Percentiles rank a stretch among this genome's conserved stretches.
phyloP scores from a whole-genome alignment of 352 stramenopile species.

The Thraustotheca clavata region DNA sequence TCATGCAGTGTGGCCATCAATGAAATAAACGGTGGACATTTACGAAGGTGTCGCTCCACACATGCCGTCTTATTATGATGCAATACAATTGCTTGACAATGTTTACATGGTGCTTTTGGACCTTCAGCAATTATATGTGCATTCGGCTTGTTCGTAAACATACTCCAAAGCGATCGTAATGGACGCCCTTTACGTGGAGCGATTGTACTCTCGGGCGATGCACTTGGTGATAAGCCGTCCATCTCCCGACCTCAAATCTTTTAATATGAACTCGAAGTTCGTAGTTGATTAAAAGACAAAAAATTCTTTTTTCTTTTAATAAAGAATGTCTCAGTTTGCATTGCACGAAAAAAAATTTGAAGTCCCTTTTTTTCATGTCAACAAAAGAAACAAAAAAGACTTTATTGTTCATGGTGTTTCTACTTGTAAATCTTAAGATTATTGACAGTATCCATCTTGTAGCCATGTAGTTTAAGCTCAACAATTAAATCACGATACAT shows the following conservation, averaged over 20 bases:
- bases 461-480: conserved; percentile 6
- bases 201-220: background rate
- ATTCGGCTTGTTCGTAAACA: conserved; percentile 17
- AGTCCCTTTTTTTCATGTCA: no score
- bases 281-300: background rate
- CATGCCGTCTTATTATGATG: conserved; percentile 22
- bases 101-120: conserved; percentile 2
- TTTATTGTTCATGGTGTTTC: no score
- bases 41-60: conserved; percentile 14
- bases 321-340: no score
- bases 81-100: conserved; percentile 11
- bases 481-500: conserved; percentile 11
- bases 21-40: conserved; percentile 9
- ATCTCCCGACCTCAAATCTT: background rate
- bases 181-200: conserved; percentile 11
- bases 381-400: no score
- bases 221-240: background rate
- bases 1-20: background rate
- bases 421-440: background rate
- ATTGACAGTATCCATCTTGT: background rate
- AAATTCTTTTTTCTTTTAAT: no score
- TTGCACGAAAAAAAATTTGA: no score
- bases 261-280: background rate
- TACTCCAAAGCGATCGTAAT: background rate
- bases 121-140: conserved; percentile 5